Conservation (phyloP, 495 filamentous ascomycete species). For the Oidiodendron maius region DNA sequence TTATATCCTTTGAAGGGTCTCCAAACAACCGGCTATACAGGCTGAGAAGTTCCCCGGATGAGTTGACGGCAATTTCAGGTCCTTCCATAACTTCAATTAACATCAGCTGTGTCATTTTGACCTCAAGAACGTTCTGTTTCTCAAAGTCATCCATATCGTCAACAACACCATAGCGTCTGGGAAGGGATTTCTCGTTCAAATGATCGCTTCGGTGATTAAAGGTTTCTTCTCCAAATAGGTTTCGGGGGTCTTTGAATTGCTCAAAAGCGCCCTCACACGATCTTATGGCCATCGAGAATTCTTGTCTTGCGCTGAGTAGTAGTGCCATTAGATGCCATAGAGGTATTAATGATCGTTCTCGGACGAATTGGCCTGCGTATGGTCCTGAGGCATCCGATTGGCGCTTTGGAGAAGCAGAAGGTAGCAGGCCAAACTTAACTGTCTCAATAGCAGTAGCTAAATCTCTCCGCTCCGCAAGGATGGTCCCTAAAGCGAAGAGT, state of each 20-base stretch:
- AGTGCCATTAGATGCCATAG: constrained; percentile 85
- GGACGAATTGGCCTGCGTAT: constrained; percentile 27
- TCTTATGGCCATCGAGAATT: constrained; percentile 71
- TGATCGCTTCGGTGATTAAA: constrained; percentile 44
- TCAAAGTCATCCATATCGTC: constrained; percentile 71
- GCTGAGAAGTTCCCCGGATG: constrained; percentile 73
- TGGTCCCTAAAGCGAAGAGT: constrained; percentile 70
- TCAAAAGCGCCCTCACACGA: constrained; percentile 88
- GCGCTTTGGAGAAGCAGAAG: constrained; percentile 5
- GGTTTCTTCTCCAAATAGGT: constrained; percentile 44
- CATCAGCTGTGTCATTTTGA: constrained; percentile 90
- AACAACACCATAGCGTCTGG: constrained; percentile 45
- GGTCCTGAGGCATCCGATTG: constrained; percentile 26
- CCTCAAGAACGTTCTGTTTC: constrained; percentile 75
- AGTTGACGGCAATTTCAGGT: constrained; percentile 74
- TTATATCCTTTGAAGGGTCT: too few species aligned
- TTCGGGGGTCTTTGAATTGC: constrained; percentile 61
- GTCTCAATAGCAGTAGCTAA: constrained; percentile 69
- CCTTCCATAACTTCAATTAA: constrained; percentile 79
- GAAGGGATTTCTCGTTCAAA: constrained; percentile 36
- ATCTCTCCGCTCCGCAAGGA: constrained; percentile 77
- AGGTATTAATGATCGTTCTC: constrained; percentile 55
- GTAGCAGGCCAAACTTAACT: constrained; percentile 52
- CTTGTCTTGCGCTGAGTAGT: constrained; percentile 77
- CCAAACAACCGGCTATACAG: constrained; percentile 77